Conservation (phyloP, 169 alveolate genomes). For the Amoebophrya sp. region DNA sequence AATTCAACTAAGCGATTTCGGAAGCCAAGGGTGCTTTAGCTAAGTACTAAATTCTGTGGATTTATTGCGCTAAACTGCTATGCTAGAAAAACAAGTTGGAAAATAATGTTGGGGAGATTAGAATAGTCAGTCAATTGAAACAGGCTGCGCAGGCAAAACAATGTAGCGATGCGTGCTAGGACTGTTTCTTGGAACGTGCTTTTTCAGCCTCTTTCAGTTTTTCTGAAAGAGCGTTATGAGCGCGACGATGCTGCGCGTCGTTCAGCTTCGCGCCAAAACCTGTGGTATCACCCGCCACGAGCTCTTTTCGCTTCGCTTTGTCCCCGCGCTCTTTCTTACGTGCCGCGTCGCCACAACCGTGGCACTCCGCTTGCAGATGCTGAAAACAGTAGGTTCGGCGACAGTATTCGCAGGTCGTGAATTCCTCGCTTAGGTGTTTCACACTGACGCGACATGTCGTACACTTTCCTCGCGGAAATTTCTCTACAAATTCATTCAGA, state of each 20-base stretch:
- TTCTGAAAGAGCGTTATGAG: background rate
- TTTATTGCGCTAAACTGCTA: no score
- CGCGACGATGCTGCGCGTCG: background rate
- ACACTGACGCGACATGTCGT: background rate
- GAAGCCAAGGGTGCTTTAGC: no score
- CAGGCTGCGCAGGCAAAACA: no score
- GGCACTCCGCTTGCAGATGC: constrained; percentile 17
- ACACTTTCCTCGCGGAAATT: background rate
- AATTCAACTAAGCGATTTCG: no score
- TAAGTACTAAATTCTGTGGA: no score
- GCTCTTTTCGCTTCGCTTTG: background rate
- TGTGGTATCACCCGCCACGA: background rate
- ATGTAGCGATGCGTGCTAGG: no score
- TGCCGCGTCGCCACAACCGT: background rate
- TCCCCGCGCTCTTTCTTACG: background rate
- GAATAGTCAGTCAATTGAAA: no score
- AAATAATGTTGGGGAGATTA: no score
- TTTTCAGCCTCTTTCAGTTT: background rate
- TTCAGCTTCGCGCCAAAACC: background rate
- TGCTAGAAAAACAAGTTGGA: no score
- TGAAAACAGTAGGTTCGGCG: background rate
- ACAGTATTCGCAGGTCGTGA: constrained; percentile 3
- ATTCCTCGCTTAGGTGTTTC: background rate
- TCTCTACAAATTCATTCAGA: background rate
- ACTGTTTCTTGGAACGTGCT: background rate